Conservation (phyloP, 495 filamentous ascomycete species). For the Tuber magnatum region DNA sequence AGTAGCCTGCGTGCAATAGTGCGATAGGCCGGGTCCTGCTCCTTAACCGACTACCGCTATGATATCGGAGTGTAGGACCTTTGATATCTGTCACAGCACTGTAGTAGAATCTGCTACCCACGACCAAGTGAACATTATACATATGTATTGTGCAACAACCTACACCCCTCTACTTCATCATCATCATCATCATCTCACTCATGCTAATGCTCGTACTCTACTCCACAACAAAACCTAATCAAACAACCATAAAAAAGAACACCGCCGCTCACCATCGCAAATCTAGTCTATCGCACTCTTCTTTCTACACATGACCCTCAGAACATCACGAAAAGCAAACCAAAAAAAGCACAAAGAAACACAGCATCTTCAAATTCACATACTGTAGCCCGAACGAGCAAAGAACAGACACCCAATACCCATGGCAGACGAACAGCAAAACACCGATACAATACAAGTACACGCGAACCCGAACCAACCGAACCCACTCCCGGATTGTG, state of each 20-base stretch:
- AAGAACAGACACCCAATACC: background rate
- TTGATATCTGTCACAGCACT: background rate
- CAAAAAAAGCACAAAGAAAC: background rate
- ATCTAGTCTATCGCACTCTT: background rate
- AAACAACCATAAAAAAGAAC: background rate
- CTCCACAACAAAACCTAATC: background rate
- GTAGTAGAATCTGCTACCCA: background rate
- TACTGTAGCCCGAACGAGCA: background rate
- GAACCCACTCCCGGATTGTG: background rate
- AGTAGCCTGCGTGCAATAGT: background rate
- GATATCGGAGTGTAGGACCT: no score
- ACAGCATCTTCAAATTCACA: background rate
- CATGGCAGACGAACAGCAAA: background rate
- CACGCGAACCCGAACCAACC: background rate
- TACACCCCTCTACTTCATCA: background rate
- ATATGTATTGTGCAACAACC: background rate
- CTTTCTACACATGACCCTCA: background rate
- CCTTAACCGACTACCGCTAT: background rate
- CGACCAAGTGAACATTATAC: background rate
- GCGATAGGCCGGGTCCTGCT: background rate
- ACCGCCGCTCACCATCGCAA: background rate
- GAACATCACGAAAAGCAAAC: background rate
- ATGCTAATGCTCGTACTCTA: background rate
- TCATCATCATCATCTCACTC: no score
- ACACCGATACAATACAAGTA: background rate